These are phyloP conservation scores for Rhododendron molle DNA, from an alignment of 148 eudicot genomes.

Conservation along the genomic window DNA sequence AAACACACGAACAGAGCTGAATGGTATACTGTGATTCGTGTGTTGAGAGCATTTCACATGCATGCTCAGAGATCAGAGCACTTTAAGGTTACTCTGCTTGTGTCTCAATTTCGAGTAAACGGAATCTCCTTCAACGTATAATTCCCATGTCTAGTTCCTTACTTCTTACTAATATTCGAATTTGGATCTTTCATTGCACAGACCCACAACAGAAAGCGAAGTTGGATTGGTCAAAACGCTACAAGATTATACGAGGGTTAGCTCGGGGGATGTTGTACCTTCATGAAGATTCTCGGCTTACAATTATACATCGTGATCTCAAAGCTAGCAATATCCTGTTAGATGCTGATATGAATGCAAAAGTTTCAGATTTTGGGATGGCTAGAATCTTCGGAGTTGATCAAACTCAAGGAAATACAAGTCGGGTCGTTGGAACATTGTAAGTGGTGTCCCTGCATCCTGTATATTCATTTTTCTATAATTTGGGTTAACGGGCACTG, in stretches of 20 bases:
- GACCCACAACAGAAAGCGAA: constrained; percentile 15
- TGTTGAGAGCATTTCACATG: too few relatives aligned
- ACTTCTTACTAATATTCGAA: not conserved
- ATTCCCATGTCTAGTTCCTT: not conserved
- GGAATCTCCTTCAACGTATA: too few relatives aligned
- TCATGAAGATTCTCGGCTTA: constrained; percentile 21
- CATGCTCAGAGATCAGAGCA: too few relatives aligned
- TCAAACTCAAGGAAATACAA: constrained; percentile 11
- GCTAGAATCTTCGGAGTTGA: not conserved
- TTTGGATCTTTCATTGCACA: constrained; percentile 5
- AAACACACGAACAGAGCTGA: not conserved
- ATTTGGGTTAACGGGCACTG: not conserved
- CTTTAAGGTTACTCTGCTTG: not conserved
- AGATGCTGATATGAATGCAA: constrained; percentile 31
- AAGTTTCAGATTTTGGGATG: constrained; percentile 6
- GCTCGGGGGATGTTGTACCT: constrained; percentile 31
- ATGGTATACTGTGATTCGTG: not conserved
- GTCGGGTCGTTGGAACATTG: constrained; percentile 37
- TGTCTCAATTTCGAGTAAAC: not conserved
- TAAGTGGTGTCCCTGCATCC: constrained; percentile 14
- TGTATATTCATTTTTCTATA: not conserved
- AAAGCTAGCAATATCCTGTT: not conserved
- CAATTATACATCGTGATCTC: not conserved
- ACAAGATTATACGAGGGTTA: constrained; percentile 24
- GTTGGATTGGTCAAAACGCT: constrained; percentile 31